Percentiles rank a stretch among this genome's conserved stretches.
These are phyloP conservation scores for Lophiostoma macrostomum DNA, from an alignment of 495 filamentous ascomycete genomes.

Conservation along the genomic window DNA sequence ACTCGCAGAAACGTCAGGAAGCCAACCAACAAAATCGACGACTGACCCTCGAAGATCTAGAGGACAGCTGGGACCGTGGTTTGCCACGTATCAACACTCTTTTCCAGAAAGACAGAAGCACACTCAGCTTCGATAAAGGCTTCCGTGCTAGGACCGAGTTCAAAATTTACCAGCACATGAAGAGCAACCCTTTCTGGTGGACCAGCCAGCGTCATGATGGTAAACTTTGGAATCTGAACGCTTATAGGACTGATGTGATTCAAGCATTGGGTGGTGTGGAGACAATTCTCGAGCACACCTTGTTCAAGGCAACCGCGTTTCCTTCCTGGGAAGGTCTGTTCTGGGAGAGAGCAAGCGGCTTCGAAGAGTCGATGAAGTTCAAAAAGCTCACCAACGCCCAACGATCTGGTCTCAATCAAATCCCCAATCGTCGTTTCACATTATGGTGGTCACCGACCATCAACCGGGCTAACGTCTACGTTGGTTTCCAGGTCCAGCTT, in stretches of 20 bases:
- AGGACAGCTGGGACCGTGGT: constrained; percentile 99
- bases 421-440: constrained; percentile 98
- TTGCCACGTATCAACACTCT: constrained; percentile 98
- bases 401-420: constrained; percentile 97
- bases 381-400: constrained; percentile 99
- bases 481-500: constrained; percentile 98
- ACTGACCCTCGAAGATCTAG: constrained; percentile 91
- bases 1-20: constrained; percentile 95
- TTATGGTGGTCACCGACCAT: constrained; percentile 87
- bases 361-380: constrained; percentile 93
- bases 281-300: constrained; percentile 94
- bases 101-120: constrained; percentile 98
- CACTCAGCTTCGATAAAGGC: constrained; percentile 97
- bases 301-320: constrained; percentile 99
- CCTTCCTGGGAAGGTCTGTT: constrained; percentile 99
- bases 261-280: constrained; percentile 99
- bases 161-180: constrained; percentile 98
- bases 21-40: constrained; percentile 97
- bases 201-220: constrained; percentile 97
- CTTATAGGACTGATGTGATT: constrained; percentile 97
- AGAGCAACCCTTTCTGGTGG: constrained; percentile 99
- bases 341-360: constrained; percentile 83
- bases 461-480: constrained; percentile 76
- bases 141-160: constrained; percentile 96
- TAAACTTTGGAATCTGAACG: constrained; percentile 98